Evolutionary conservation across 2,329 filamentous ascomycete genomes (phyloP), one percentile per base, ranked within the genome.

Genomic region (Peltaster fructicola): DNA sequence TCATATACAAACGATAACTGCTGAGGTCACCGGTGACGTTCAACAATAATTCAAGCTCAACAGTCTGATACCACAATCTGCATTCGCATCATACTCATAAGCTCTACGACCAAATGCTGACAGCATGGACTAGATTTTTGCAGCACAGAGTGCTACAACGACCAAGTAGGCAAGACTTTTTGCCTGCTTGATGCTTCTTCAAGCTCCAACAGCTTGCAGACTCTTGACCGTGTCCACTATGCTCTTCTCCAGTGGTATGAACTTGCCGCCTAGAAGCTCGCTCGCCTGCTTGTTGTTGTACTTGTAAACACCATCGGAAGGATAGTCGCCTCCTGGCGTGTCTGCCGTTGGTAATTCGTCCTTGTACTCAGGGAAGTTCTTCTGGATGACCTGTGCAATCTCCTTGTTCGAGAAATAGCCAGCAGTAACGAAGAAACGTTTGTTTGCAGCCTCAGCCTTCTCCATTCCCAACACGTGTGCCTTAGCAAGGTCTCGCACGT

Each of bases 151-250:
- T 3, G 8, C 3, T 11, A 13, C 19, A 20, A 8, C 19, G 19
- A 2, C 10, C 19, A 20, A 13, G 23, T 21, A 17, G 19, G n/a
- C 4, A 14, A n/a, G n/a, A 8, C 17, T 20, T 20, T 20, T 20
- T 20, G 17, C 11, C 17, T 20, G n/a, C 17, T 20, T 14, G 12
- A 22, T 22, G 23, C 13, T 26, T 14, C 6, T 39, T 32, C 48
- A 62, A 25, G 57, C 51, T 1, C 59, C 59, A 22, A 63, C 57
- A 17, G 50, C 52, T 43, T 74, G 61, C 39, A 81, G 47, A 15
- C 65, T 72, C 49, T 66, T 66, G 10, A 74, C 66, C 5, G 67
- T 63, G 48, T 76, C 73, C 11, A 56, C 48, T 26, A 78, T 60
- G 24, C 58, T 64, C 41, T 67, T 51, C 41, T 73, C 62, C 20